Evolutionary conservation across 1,139 yeast genomes (phyloP).

Genomic region (Saccharomyces pastorianus): DNA sequence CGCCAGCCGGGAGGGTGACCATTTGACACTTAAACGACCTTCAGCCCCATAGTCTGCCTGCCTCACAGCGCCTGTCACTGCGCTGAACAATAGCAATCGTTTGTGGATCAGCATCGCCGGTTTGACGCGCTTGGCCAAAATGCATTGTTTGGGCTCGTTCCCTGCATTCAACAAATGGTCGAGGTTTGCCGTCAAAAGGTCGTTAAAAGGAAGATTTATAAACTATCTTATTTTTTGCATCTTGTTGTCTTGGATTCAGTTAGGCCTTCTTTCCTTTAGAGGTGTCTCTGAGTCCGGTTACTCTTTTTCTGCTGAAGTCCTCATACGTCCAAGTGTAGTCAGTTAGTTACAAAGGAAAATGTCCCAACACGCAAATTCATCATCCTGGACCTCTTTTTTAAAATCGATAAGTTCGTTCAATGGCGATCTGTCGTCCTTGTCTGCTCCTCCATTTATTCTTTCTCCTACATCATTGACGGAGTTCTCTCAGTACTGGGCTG

Average conservation of each 20-base stretch:
- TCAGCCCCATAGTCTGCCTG: neutral
- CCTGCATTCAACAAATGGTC: neutral
- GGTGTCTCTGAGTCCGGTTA: neutral
- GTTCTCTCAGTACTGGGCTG: conserved; percentile 88
- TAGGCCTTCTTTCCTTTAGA: neutral
- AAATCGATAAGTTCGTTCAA: conserved; percentile 91
- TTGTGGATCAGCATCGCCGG: neutral
- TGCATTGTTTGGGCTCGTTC: conserved; percentile 1
- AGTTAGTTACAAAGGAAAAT: conserved; percentile 6
- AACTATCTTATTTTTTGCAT: neutral
- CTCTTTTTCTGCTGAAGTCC: neutral
- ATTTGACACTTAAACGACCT: neutral
- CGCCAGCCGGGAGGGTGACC: neutral
- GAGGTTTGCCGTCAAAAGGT: neutral
- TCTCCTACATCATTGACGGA: conserved; percentile 84
- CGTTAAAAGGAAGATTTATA: neutral
- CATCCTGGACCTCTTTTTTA: conserved; percentile 70
- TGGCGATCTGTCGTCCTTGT: conserved; percentile 85
- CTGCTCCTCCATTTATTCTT: conserved; percentile 95
- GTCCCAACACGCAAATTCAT: conserved; percentile 27
- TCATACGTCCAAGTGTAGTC: neutral
- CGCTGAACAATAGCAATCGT: neutral
- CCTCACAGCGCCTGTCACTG: neutral
- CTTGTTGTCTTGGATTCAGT: neutral
- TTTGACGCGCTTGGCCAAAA: neutral